Evolutionary conservation across 306 rosid genomes (phyloP).

Genomic region (Biancaea sappan): DNA sequence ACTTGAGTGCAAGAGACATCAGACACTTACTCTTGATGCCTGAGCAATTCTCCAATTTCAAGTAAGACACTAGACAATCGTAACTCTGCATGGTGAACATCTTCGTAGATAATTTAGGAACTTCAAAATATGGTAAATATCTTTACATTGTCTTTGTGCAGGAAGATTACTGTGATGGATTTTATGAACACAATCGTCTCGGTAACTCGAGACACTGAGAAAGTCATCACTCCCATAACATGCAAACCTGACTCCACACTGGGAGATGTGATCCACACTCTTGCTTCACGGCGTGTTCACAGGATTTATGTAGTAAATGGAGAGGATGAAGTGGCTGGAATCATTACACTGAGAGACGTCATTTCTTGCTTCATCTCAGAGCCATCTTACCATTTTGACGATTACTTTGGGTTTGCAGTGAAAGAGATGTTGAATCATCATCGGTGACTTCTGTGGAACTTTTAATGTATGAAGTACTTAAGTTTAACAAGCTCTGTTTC

Average conservation of each 20-base stretch:
- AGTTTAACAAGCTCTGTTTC: conserved; percentile 25
- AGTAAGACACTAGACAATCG: conserved; percentile 44
- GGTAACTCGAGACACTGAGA: conserved; percentile 45
- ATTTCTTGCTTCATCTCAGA: conserved; percentile 85
- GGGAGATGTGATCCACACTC: conserved; percentile 61
- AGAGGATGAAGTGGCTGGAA: conserved; percentile 63
- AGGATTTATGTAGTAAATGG: conserved; percentile 65
- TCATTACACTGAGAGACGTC: conserved; percentile 88
- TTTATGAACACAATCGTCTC: conserved; percentile 58
- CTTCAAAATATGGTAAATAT: background rate
- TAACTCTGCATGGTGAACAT: background rate
- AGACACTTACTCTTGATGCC: conserved; percentile 72
- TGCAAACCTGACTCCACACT: conserved; percentile 71
- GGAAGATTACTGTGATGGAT: conserved; percentile 76
- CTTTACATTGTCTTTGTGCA: conserved; percentile 12
- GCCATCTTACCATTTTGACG: conserved; percentile 73
- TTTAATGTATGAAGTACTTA: conserved; percentile 10
- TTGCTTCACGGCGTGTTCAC: conserved; percentile 80
- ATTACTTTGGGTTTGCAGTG: conserved; percentile 60
- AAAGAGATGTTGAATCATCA: conserved; percentile 58
- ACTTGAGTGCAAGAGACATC: conserved; percentile 72
- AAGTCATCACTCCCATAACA: conserved; percentile 53
- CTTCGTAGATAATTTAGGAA: background rate
- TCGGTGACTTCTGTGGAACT: conserved; percentile 37
- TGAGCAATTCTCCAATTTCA: conserved; percentile 80